phyloP scores from a whole-genome alignment of 192 early-diverging fungal species.

The Backusella psychrophila region DNA sequence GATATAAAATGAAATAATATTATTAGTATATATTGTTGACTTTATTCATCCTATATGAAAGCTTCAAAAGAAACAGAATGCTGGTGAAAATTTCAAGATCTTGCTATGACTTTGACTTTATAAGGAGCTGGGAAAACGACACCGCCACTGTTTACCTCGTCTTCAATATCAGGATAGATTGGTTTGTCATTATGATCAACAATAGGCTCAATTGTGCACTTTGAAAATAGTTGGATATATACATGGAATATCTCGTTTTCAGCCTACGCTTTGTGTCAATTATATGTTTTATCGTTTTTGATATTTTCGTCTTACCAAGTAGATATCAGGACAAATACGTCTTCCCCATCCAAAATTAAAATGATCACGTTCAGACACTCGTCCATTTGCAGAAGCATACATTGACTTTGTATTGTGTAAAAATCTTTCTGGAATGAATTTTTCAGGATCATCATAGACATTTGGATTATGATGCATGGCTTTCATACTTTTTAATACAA shows the following conservation, averaged over 20 bases:
- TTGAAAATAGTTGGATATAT: neutral
- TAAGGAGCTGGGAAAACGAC: neutral
- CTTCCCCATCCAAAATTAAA: constrained; percentile 23
- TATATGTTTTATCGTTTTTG: neutral
- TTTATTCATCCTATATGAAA: too few species aligned
- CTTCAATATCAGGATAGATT: constrained; percentile 3
- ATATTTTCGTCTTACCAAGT: neutral
- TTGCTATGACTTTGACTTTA: neutral
- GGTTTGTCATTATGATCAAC: neutral
- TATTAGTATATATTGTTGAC: too few species aligned
- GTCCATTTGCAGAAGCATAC: constrained; percentile 17
- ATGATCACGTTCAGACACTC: neutral
- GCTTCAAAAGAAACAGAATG: too few species aligned
- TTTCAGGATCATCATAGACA: constrained; percentile 40
- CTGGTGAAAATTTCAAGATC: too few species aligned
- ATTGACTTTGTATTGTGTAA: neutral
- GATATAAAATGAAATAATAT: too few species aligned
- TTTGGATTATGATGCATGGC: constrained; percentile 35
- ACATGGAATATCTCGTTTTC: neutral
- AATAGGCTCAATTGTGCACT: neutral
- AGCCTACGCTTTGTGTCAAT: neutral
- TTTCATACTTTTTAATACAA: constrained; percentile 42
- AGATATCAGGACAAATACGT: constrained; percentile 10
- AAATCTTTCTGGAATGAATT: constrained; percentile 49
- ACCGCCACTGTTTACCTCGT: neutral